phyloP scores from a whole-genome alignment of 2,329 filamentous ascomycete species.

The Fusarium pseudonygamai region DNA sequence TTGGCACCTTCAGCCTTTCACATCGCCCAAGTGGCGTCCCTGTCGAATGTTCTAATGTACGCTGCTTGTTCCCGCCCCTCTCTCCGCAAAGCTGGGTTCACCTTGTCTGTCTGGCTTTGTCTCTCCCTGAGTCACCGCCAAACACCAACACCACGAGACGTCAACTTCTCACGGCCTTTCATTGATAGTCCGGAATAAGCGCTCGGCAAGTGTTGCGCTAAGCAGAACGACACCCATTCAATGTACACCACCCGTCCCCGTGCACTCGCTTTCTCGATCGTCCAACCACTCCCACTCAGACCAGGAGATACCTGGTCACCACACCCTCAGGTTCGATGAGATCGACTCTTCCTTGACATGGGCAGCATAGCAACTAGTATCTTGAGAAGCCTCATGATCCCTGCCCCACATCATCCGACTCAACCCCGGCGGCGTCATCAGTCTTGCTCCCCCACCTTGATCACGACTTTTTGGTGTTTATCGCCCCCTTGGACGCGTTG shows the following conservation, averaged over 20 bases:
- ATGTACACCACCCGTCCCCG: slow-evolving; percentile 24
- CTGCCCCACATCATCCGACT: slow-evolving; percentile 45
- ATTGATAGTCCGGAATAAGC: slow-evolving; percentile 23
- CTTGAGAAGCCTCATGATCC: slow-evolving; percentile 44
- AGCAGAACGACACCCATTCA: slow-evolving; percentile 29
- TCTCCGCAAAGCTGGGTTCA: slow-evolving; percentile 28
- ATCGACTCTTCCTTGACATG: slow-evolving; percentile 39
- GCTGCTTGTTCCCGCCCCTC: slow-evolving; percentile 26
- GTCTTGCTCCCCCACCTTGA: slow-evolving; percentile 35
- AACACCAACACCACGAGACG: slow-evolving; percentile 20
- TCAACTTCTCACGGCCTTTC: slow-evolving; percentile 3
- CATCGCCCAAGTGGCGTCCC: slow-evolving; percentile 30
- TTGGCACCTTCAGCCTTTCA: slow-evolving; percentile 27
- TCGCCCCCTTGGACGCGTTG: slow-evolving; percentile 35
- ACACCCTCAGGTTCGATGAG: slow-evolving; percentile 37
- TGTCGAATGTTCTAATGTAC: slow-evolving; percentile 31
- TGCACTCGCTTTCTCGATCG: slow-evolving; percentile 30
- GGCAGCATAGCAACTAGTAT: slow-evolving; percentile 30
- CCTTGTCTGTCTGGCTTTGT: slow-evolving; percentile 21
- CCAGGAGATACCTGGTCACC: slow-evolving; percentile 23
- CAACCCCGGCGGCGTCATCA: slow-evolving; percentile 29
- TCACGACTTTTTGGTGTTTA: slow-evolving; percentile 16
- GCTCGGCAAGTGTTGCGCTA: slow-evolving; percentile 35
- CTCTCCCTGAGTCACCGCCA: slow-evolving; percentile 13
- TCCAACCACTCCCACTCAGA: slow-evolving; percentile 12